Conservation (phyloP, 306 rosid genomes). For the Psophocarpus tetragonolobus region DNA sequence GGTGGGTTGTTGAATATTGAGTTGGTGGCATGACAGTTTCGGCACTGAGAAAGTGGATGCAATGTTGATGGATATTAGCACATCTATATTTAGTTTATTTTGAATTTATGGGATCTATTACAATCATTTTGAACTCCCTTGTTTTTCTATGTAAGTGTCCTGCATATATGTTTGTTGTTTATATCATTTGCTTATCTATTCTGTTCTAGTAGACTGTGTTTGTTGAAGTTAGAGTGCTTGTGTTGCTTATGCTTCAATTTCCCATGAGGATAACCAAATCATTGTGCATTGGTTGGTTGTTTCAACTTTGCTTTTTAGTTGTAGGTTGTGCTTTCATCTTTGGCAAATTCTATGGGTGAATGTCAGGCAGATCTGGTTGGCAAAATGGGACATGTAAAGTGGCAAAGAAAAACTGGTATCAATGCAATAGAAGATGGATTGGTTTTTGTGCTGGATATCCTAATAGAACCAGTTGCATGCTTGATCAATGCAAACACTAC, state of each 20-base stretch:
- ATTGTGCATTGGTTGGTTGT: conserved; percentile 22
- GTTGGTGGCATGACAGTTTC: conserved; percentile 6
- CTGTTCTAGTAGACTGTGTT: not conserved
- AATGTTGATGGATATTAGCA: not conserved
- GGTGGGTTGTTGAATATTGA: not conserved
- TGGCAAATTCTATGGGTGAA: conserved; percentile 28
- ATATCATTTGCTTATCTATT: not conserved
- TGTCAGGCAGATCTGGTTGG: conserved; percentile 37
- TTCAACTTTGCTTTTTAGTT: conserved; percentile 29
- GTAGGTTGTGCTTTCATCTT: conserved; percentile 32
- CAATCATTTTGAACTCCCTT: not conserved
- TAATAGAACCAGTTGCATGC: conserved; percentile 71
- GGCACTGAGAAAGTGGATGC: not conserved
- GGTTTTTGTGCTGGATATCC: conserved; percentile 54
- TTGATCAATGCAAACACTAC: conserved; percentile 94
- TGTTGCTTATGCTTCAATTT: conserved; percentile 22
- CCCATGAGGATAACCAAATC: conserved; percentile 16
- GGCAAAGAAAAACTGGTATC: conserved; percentile 53
- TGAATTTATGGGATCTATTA: not conserved
- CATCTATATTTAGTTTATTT: not conserved
- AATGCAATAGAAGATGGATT: conserved; percentile 73
- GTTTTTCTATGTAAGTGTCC: conserved; percentile 5
- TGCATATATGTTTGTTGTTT: not conserved
- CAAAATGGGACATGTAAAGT: conserved; percentile 73
- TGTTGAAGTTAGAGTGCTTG: conserved; percentile 5